Base-by-base conservation (phyloP, 2,329 filamentous ascomycete species). In the Penicillium sp. region DNA sequence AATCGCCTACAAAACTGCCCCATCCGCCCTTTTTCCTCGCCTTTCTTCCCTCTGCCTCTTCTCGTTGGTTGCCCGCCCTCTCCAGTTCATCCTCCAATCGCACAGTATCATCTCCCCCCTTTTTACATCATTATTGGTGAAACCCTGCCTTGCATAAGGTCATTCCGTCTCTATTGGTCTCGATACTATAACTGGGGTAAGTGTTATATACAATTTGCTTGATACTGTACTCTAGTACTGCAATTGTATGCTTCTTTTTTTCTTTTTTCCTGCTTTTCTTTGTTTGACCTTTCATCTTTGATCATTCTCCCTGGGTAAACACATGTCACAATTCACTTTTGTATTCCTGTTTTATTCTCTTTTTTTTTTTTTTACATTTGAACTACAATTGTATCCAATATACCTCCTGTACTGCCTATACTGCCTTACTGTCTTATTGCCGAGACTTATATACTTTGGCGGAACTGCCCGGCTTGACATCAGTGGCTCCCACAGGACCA, bases 1-100 rank as follows among this genome's bases (percentile, higher is more conserved):
- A 72, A 62, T 69, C 63, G 65, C 62, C 61, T 74, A 75, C 71
- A 75, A 67, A 75, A 75, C 54, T 74, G 72, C 71, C 70, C 72
- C 72, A 74, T 74, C 70, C 71, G 70, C 71, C 63, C 67, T 68
- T 68, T 67, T 69, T 64, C 68, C 66, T 65, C 64, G 65, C 61
- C 66, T 70, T 72, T 66, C 64, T 70, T 56, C 65, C 70, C 65
- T 73, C 69, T 73, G 72, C 70, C 70, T 63, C 65, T 66, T 74
- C 72, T 75, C 72, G 73, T 75, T 75, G 73, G 72, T 73, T 68
- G 68, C 72, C 68, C 65, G 59, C 56, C 63, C 61, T 67, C 62
- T 65, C 68, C 68, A 66, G 59, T 58, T 63, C 65, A 66, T 67
- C 65, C 68, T 65, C 65, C 65, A 67, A 66, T 65, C 60, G 64